Base-by-base conservation (phyloP, 441 rosid genomes). In the Croton laevigatus region DNA sequence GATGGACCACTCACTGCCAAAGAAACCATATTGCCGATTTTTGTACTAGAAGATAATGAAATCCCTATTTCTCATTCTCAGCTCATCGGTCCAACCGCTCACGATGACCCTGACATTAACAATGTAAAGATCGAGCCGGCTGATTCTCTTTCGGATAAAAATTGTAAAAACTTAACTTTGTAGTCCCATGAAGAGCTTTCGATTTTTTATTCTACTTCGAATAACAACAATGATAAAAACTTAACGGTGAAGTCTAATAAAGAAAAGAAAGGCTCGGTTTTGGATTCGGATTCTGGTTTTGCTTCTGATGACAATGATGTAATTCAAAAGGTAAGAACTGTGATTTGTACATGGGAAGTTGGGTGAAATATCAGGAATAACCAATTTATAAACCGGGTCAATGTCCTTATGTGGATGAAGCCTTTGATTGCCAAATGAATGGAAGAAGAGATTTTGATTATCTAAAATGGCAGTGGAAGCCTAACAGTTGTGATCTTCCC, bases 391-490 rank as follows among this genome's bases (percentile, higher is more conserved):
- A 74, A 65, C 88, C 98, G 3, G 89, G 87, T 62, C 85, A 95
- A 19, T 94, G 97, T 81, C 93, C 97, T 49, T 90, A 81, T 22
- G 97, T 94, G 0, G 98, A 94, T 46, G 95, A 87, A 68, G 93
- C 92, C 72, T 91, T 84, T 74, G 96, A 88, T 80, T 91, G 98
- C 82, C 95, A 89, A 64, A 73, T 64, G 64, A 94, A 91, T 57
- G 97, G 97, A 36, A 85, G 98, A 70, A 72, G 59, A 4, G 98
- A 90, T 82, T 81, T 90, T 0, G 87, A 81, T 8, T 94, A 90
- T 82, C 80, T 91, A 32, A 74, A 75, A 42, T 91, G 95, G 98
- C 80, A 85, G 45, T 94, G 98, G 98, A 87, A 90, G 85, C 98
- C 98, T 40, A 77, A 94, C 54, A 94, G 76, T 52, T 94, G 97